phyloP scores from a whole-genome alignment of 2,329 filamentous ascomycete genomes.

The Scolecobasidium constrictum region DNA sequence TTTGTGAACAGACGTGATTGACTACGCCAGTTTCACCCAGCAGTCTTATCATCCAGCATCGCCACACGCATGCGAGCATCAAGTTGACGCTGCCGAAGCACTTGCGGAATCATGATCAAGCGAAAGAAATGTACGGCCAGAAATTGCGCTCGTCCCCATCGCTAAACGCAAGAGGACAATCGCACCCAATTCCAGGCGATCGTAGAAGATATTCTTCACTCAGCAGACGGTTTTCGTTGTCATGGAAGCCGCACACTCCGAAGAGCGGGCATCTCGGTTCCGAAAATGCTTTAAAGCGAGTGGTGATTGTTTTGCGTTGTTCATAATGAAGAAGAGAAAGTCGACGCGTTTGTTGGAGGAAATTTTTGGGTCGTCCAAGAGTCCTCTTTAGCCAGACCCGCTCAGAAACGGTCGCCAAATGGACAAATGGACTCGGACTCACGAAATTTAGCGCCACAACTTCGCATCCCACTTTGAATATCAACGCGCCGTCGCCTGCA shows the following conservation, averaged over 20 bases:
- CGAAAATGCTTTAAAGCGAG: conserved; percentile 8
- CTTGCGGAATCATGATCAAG: background rate
- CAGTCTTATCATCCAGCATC: no score
- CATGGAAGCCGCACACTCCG: background rate
- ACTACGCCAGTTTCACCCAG: no score
- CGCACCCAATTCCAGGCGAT: conserved; percentile 2
- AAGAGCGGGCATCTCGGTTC: background rate
- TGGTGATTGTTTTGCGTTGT: conserved; percentile 2
- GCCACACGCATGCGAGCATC: no score
- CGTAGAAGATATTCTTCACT: conserved; percentile 1
- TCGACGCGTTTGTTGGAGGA: background rate
- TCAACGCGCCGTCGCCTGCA: no score
- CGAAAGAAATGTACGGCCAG: background rate
- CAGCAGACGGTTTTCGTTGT: conserved; percentile 6
- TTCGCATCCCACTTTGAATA: no score
- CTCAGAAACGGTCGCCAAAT: no score
- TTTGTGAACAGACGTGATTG: no score
- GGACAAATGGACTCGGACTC: no score
- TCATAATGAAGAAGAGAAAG: conserved; percentile 1
- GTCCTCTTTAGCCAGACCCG: no score
- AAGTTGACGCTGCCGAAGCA: no score
- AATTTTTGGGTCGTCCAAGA: no score
- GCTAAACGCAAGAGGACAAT: background rate
- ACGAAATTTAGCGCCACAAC: no score
- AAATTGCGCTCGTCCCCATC: background rate